A percentile compares a stretch with the other conserved stretches of the same genome.
Evolutionary conservation across 1,284 basidiomycete genomes (phyloP).

Genomic region (Sphagnurus paluster): DNA sequence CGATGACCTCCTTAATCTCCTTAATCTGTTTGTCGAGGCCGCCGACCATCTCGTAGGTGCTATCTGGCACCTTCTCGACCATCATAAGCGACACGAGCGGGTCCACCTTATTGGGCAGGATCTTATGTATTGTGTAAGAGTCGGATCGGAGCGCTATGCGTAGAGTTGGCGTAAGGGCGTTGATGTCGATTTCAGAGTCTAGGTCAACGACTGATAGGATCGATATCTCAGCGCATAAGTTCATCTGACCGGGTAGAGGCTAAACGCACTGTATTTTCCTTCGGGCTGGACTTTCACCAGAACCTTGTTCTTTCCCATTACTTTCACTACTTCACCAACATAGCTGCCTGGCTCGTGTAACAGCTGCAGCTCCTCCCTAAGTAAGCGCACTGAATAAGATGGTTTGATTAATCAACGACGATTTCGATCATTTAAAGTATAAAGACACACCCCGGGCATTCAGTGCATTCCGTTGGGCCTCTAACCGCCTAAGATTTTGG

Average conservation of each 20-base stretch:
- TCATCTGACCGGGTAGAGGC: not conserved
- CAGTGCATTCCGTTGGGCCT: slow-evolving; percentile 95
- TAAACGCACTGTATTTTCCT: slow-evolving; percentile 89
- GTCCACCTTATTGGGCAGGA: slow-evolving; percentile 94
- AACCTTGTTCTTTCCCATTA: slow-evolving; percentile 99
- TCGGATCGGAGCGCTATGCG: slow-evolving; percentile 96
- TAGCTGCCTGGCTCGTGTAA: slow-evolving; percentile 97
- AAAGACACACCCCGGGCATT: slow-evolving; percentile 82
- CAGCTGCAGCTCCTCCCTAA: slow-evolving; percentile 93
- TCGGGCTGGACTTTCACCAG: slow-evolving; percentile 98
- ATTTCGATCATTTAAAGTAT: not conserved
- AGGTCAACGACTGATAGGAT: slow-evolving; percentile 82
- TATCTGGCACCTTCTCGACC: slow-evolving; percentile 99
- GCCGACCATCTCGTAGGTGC: slow-evolving; percentile 99
- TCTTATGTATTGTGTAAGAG: slow-evolving; percentile 92
- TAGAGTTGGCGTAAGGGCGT: slow-evolving; percentile 80
- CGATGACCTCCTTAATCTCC: slow-evolving; percentile 99
- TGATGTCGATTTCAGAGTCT: slow-evolving; percentile 85
- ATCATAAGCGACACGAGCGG: slow-evolving; percentile 97
- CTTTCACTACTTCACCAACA: slow-evolving; percentile 97
- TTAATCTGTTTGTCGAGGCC: slow-evolving; percentile 99
- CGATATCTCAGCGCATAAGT: not conserved
- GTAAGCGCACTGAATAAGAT: slow-evolving; percentile 75
- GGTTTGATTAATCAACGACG: not conserved
- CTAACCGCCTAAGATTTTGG: slow-evolving; percentile 92